Evolutionary conservation across 495 filamentous ascomycete species (phyloP).

Genomic region (Paragyromitra xinjiangensis): DNA sequence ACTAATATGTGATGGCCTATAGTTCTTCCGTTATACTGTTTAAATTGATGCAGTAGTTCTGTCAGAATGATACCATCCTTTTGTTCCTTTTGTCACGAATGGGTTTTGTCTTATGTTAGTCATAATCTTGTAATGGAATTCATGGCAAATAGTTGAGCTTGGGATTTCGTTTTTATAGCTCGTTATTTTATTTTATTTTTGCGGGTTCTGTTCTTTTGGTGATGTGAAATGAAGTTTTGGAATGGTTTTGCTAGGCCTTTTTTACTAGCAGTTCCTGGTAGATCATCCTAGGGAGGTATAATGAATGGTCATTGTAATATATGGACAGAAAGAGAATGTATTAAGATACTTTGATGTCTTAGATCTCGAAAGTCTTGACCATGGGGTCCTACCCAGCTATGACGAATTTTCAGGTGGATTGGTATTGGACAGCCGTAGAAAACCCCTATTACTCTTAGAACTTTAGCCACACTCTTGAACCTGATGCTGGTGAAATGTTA

Average conservation of each 20-base stretch:
- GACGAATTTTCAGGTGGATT: too few relatives aligned
- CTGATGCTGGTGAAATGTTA: too few relatives aligned
- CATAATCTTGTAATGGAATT: not conserved
- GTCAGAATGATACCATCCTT: not conserved
- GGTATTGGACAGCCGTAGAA: too few relatives aligned
- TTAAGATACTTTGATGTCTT: too few relatives aligned
- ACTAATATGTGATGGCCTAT: conserved; percentile 14
- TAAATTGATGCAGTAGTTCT: conserved; percentile 45
- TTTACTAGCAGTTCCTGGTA: too few relatives aligned
- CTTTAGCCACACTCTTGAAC: too few relatives aligned
- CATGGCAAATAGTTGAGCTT: not conserved
- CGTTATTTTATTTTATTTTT: not conserved
- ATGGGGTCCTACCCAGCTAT: too few relatives aligned
- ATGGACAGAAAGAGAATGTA: too few relatives aligned
- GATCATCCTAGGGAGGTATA: not conserved
- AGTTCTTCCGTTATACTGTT: conserved; percentile 66
- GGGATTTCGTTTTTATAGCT: not conserved
- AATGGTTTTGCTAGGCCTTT: not conserved
- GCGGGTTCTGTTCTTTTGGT: not conserved
- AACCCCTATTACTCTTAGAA: too few relatives aligned
- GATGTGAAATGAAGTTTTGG: conserved; percentile 9
- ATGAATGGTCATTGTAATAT: not conserved
- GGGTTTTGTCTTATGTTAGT: conserved; percentile 13
- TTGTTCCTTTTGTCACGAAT: conserved; percentile 15
- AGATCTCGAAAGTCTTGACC: too few relatives aligned